Conservation (phyloP, 169 alveolate species). For the Plasmodium vinckei region DNA sequence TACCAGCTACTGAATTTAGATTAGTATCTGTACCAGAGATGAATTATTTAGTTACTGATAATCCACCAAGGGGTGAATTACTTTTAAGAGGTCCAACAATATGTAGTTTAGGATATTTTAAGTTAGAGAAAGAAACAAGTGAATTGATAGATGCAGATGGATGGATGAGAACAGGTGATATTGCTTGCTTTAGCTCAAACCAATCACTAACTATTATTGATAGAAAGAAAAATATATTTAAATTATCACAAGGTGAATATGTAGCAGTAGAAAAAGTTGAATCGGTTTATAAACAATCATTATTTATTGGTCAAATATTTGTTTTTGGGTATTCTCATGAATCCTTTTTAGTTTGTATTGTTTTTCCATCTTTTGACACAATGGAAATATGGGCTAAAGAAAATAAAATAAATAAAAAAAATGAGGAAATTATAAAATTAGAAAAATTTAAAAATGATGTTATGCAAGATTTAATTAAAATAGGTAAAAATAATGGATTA, state of each 20-base stretch:
- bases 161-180: slow-evolving; percentile 95
- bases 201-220: slow-evolving; percentile 94
- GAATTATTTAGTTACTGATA: slow-evolving; percentile 88
- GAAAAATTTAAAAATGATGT: slow-evolving; percentile 73
- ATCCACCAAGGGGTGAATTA: slow-evolving; percentile 95
- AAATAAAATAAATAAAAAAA: slow-evolving; percentile 72
- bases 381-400: slow-evolving; percentile 68
- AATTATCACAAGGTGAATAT: slow-evolving; percentile 97
- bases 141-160: slow-evolving; percentile 91
- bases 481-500: slow-evolving; percentile 77
- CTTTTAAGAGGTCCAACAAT: slow-evolving; percentile 90
- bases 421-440: slow-evolving; percentile 38
- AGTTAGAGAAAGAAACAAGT: slow-evolving; percentile 89
- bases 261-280: slow-evolving; percentile 96
- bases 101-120: slow-evolving; percentile 92
- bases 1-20: slow-evolving; percentile 86
- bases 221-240: slow-evolving; percentile 95
- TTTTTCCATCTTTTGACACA: slow-evolving; percentile 79
- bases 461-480: slow-evolving; percentile 76
- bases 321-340: slow-evolving; percentile 83
- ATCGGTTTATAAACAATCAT: slow-evolving; percentile 77
- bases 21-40: slow-evolving; percentile 94
- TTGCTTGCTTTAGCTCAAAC: slow-evolving; percentile 88
- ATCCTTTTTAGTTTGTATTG: slow-evolving; percentile 69
- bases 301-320: slow-evolving; percentile 82